These are phyloP conservation scores for Entomortierella lignicola DNA, from an alignment of 192 early-diverging fungal genomes.

Conservation along the genomic window DNA sequence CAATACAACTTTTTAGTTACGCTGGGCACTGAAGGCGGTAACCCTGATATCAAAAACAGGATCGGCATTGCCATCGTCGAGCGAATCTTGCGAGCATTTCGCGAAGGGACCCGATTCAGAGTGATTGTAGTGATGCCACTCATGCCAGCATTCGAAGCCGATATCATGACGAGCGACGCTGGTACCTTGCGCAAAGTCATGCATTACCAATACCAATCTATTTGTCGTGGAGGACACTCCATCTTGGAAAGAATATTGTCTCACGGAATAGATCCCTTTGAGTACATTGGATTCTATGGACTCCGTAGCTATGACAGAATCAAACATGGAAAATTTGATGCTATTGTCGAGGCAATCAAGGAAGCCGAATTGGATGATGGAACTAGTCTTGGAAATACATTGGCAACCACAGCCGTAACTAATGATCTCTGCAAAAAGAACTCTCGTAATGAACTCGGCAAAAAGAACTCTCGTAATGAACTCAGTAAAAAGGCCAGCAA, in stretches of 20 bases:
- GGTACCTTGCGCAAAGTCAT: conserved; percentile 78
- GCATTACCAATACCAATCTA: conserved; percentile 86
- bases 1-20: no score
- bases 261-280: conserved; percentile 63
- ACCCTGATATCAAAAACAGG: conserved; percentile 78
- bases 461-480: no score
- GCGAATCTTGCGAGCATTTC: conserved; percentile 79
- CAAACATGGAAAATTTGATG: conserved; percentile 56
- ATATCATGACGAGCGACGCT: conserved; percentile 79
- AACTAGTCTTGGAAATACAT: no score
- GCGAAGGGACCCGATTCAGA: conserved; percentile 74
- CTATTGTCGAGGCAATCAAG: conserved; percentile 46
- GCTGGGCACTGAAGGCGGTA: conserved; percentile 51
- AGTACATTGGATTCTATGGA: conserved; percentile 84
- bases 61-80: conserved; percentile 85
- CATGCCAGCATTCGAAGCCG: conserved; percentile 90
- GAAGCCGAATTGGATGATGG: conserved; percentile 19
- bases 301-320: conserved; percentile 85
- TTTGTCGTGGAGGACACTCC: conserved; percentile 81
- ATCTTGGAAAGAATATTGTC: conserved; percentile 67
- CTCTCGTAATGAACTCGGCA: no score
- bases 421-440: no score
- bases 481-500: no score
- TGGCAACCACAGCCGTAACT: no score
- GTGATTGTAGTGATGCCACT: conserved; percentile 89